Evolutionary conservation across 2,329 filamentous ascomycete species (phyloP).

Genomic region (Cercospora sesami): DNA sequence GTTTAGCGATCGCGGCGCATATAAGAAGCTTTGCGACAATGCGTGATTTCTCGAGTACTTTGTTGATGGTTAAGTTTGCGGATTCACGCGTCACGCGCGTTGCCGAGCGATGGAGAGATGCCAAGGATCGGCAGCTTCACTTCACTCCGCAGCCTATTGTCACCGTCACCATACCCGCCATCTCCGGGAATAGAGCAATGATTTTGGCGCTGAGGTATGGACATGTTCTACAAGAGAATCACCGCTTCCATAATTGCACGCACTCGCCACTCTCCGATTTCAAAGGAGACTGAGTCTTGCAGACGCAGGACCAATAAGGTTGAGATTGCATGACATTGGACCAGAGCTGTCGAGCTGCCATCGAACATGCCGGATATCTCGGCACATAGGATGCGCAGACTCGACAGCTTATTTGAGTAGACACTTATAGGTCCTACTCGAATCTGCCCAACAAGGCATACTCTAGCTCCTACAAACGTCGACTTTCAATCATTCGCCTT

Average conservation of each 20-base stretch:
- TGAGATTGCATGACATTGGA: not conserved
- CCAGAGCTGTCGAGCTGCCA: not conserved
- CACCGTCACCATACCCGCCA: not conserved
- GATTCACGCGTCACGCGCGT: conserved; percentile 5
- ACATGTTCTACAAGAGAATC: not conserved
- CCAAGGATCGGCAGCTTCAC: conserved; percentile 1
- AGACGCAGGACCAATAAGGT: not conserved
- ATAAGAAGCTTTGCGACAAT: not conserved
- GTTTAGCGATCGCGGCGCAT: not conserved
- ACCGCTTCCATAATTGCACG: not conserved
- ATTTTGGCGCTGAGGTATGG: not conserved
- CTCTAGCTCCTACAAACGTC: not conserved
- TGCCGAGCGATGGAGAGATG: not conserved
- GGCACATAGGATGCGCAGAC: not conserved
- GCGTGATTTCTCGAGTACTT: not conserved
- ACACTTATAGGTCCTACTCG: not conserved
- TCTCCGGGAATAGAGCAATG: not conserved
- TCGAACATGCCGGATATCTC: conserved; percentile 1
- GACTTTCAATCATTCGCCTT: not conserved
- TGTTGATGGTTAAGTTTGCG: conserved; percentile 1
- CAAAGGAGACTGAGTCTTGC: not conserved
- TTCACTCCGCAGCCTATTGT: not conserved
- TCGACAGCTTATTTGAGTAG: not conserved
- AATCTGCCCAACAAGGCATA: not conserved
- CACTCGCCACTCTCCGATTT: not conserved